Conservation (phyloP, 2,329 filamentous ascomycete species). For the Sporothrix euskadiensis region DNA sequence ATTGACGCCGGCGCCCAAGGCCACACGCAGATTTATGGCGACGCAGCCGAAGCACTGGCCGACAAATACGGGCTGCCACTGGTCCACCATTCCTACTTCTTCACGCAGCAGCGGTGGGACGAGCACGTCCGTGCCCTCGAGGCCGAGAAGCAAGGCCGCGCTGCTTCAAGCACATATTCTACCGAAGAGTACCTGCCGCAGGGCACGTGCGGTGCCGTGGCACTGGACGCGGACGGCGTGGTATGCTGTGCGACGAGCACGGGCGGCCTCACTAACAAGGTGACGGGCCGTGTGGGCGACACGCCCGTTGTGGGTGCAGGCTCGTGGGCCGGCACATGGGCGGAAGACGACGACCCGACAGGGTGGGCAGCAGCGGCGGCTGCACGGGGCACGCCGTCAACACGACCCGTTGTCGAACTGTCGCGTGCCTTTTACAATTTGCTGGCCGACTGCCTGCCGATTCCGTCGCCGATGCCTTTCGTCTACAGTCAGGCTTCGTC, state of each 20-base stretch:
- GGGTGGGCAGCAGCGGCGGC: constrained; percentile 31
- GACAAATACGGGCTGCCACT: constrained; percentile 67
- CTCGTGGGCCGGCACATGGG: constrained; percentile 89
- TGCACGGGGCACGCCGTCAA: background rate
- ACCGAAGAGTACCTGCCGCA: constrained; percentile 65
- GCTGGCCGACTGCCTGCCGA: constrained; percentile 62
- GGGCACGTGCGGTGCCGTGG: constrained; percentile 82
- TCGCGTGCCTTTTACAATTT: constrained; percentile 49
- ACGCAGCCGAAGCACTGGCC: constrained; percentile 69
- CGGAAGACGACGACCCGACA: constrained; percentile 47
- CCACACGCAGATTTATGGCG: constrained; percentile 52
- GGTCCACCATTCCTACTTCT: constrained; percentile 72
- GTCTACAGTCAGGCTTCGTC: constrained; percentile 41
- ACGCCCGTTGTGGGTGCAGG: constrained; percentile 82
- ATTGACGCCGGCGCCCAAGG: constrained; percentile 47
- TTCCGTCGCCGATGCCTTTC: constrained; percentile 39
- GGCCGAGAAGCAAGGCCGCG: constrained; percentile 41
- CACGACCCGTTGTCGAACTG: constrained; percentile 43
- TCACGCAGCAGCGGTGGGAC: constrained; percentile 71
- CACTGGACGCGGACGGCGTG: constrained; percentile 72
- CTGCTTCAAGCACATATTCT: constrained; percentile 40
- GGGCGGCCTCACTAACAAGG: constrained; percentile 85
- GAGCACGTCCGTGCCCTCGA: constrained; percentile 61
- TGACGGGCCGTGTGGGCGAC: constrained; percentile 81
- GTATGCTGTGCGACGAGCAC: constrained; percentile 68